Conservation (phyloP, 257 asterid species). For the Ilex aquifolium region DNA sequence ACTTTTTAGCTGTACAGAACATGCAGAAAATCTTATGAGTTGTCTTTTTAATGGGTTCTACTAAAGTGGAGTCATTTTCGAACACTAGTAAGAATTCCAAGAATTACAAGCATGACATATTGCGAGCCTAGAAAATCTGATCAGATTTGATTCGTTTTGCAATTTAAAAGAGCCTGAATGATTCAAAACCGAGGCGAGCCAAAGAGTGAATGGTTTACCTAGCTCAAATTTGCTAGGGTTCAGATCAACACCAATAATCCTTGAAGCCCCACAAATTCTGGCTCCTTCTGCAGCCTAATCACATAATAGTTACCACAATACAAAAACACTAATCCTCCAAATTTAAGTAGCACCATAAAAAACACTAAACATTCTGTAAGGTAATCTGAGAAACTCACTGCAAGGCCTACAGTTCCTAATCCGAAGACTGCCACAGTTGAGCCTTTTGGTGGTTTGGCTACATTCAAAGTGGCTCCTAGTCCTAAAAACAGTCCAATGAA, state of each 20-base stretch:
- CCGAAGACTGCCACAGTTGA: conserved; percentile 77
- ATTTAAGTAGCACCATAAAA: background rate
- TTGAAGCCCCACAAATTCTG: conserved; percentile 67
- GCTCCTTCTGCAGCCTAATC: conserved; percentile 94
- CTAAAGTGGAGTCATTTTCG: too few species aligned
- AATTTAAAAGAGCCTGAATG: too few species aligned
- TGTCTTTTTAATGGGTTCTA: background rate
- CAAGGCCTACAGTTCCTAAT: conserved; percentile 86
- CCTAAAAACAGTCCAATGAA: conserved; percentile 24
- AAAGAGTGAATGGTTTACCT: conserved; percentile 12
- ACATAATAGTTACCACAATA: background rate
- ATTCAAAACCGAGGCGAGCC: too few species aligned
- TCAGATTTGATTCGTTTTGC: too few species aligned
- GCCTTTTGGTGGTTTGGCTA: conserved; percentile 75
- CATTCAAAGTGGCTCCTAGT: conserved; percentile 74
- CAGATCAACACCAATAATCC: conserved; percentile 72
- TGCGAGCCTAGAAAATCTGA: too few species aligned
- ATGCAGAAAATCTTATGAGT: background rate
- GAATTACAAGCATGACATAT: too few species aligned
- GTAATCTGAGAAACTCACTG: conserved; percentile 40
- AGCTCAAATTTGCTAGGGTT: conserved; percentile 40
- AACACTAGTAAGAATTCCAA: too few species aligned
- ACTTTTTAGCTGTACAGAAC: conserved; percentile 60
- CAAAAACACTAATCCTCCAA: background rate
- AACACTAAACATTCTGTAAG: background rate